phyloP scores from a whole-genome alignment of 2,329 filamentous ascomycete genomes.

The Colletotrichum tofieldiae region DNA sequence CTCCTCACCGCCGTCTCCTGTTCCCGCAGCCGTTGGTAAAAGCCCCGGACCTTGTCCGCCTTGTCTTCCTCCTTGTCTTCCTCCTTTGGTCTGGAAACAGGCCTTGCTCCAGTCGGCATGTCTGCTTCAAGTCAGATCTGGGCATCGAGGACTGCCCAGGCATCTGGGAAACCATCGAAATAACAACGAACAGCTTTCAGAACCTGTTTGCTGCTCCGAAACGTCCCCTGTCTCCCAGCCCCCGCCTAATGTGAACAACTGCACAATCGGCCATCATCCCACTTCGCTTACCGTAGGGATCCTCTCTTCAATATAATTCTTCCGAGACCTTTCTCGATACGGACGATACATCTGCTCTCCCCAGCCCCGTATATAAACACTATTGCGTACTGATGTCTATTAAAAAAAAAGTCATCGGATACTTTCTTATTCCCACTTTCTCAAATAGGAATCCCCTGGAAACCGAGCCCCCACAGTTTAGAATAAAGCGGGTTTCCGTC shows the following conservation, averaged over 20 bases:
- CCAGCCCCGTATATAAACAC: slow-evolving; percentile 24
- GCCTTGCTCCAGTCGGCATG: not conserved
- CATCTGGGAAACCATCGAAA: not conserved
- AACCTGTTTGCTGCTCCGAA: slow-evolving; percentile 3
- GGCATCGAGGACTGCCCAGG: not conserved
- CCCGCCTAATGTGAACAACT: slow-evolving; percentile 30
- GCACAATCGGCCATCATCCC: slow-evolving; percentile 13
- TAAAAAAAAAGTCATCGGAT: not conserved
- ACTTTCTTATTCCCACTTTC: slow-evolving; percentile 16
- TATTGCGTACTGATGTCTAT: not conserved
- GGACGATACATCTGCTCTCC: not conserved
- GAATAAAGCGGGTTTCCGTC: slow-evolving; percentile 8
- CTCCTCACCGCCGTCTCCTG: slow-evolving; percentile 16
- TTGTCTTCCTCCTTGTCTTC: not conserved
- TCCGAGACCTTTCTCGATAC: not conserved
- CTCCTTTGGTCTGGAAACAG: not conserved
- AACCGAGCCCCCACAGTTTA: slow-evolving; percentile 26
- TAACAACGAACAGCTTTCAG: slow-evolving; percentile 1
- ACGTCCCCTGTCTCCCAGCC: slow-evolving; percentile 18
- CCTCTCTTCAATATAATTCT: not conserved
- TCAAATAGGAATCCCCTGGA: slow-evolving; percentile 18
- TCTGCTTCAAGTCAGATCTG: not conserved
- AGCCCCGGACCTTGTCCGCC: not conserved
- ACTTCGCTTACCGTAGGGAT: not conserved
- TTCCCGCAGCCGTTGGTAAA: not conserved